Evolutionary conservation across 2,329 filamentous ascomycete genomes (phyloP).

Genomic region (Pezicula neosporulosa): DNA sequence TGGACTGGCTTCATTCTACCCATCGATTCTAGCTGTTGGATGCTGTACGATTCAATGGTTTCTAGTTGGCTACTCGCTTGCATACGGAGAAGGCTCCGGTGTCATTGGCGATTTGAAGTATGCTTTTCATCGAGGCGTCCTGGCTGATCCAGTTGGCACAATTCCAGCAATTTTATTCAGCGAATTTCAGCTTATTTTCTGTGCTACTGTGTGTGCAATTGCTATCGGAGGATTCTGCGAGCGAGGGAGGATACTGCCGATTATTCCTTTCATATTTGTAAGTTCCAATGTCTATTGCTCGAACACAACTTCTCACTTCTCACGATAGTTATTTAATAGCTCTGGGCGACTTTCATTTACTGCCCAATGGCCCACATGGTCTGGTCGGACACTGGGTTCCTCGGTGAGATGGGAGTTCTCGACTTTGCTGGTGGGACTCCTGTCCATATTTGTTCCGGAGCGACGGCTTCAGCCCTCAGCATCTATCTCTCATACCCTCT

Average conservation of each 20-base stretch:
- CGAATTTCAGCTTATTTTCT: slow-evolving; percentile 62
- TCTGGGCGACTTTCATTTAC: slow-evolving; percentile 68
- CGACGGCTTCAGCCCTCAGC: slow-evolving; percentile 69
- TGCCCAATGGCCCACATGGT: slow-evolving; percentile 75
- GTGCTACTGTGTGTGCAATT: slow-evolving; percentile 48
- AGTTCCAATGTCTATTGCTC: slow-evolving; percentile 17
- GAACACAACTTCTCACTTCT: neutral
- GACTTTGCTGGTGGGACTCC: slow-evolving; percentile 75
- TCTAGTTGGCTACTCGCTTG: slow-evolving; percentile 61
- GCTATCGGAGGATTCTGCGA: slow-evolving; percentile 55
- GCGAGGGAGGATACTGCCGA: slow-evolving; percentile 58
- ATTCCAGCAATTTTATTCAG: slow-evolving; percentile 64
- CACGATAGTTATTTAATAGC: slow-evolving; percentile 8
- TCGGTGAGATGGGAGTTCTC: slow-evolving; percentile 63
- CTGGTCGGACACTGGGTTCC: slow-evolving; percentile 73
- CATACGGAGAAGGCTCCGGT: slow-evolving; percentile 54
- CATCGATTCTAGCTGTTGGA: slow-evolving; percentile 53
- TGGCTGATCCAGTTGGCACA: slow-evolving; percentile 54
- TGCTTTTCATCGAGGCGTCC: slow-evolving; percentile 56
- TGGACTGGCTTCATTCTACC: slow-evolving; percentile 59
- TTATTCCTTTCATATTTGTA: slow-evolving; percentile 65
- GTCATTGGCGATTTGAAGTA: slow-evolving; percentile 61
- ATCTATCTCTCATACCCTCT: slow-evolving; percentile 69
- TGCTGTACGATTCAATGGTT: slow-evolving; percentile 52
- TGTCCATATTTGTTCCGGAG: slow-evolving; percentile 71